Evolutionary conservation across 352 stramenopile species (phyloP), one percentile per base, ranked within the genome.

Genomic region (Halophytophthora batemanensis): DNA sequence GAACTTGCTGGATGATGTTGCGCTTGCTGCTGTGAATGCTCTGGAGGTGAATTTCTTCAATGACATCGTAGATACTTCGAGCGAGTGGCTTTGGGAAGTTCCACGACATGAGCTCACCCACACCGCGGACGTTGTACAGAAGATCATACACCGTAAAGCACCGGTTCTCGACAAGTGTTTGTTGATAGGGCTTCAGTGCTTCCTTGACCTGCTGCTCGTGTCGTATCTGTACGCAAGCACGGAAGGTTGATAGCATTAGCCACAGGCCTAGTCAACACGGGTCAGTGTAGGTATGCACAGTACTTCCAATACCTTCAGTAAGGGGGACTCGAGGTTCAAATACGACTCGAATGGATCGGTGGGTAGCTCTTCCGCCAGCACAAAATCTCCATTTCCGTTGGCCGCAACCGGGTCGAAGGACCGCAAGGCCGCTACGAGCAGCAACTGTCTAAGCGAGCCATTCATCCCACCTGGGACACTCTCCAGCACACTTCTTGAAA

Each of bases 131-230:
- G 29, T 74, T 79, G 52, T 77, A 75, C 29, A 89, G 61, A 35
- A 89, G 54, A 43, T 89, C 76, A 31, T 74, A 78, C 8, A 54
- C 71, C 1, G 64, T 80, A 22, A 69, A 85, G 40, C 75, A 86
- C 2, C 57, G 44, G 17, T 83, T 80, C 13, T 83, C 57, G 0
- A 64, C 53, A 19, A 89, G 22, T 2, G 53, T 66, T 12, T 65
- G 45, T 0, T 78, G 34, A 40, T 71, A 69, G 17, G 61, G 66
- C 17, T 75, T 71, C 0, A 66, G 48, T 14, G 65, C 61, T 52
- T 81, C 64, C 36, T 71, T 71, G 3, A 64, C 71, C 39, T 73
- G 47, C n/a, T 83, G 74, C 19, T 89, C 76, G 3, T 56, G 64
- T 15, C 74, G 71, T 52, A 86, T 84, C 73, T 85, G 31, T 31